A percentile compares a stretch with the other conserved stretches of the same genome.
Evolutionary conservation across 345 rosid genomes (phyloP).

Genomic region (Arabis alpina): DNA sequence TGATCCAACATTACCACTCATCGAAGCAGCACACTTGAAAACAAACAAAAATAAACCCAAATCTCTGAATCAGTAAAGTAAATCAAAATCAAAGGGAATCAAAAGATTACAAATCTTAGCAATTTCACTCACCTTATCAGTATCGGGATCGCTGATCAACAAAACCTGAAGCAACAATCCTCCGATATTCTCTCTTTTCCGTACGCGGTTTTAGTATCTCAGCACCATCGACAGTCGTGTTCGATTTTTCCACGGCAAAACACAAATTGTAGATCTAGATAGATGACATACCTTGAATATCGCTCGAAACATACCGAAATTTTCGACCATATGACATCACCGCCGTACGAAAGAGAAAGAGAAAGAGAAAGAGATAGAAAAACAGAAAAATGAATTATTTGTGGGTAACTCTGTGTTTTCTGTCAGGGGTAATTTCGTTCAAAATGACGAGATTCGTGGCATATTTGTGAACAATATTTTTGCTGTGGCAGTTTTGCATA

Average conservation of each 20-base stretch:
- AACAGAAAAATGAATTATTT: too few relatives aligned
- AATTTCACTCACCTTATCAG: conserved; percentile 65
- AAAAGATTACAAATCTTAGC: background rate
- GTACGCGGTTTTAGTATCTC: conserved; percentile 75
- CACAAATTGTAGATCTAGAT: too few relatives aligned
- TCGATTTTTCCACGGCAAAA: conserved; percentile 52
- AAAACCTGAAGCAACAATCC: conserved; percentile 76
- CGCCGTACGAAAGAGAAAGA: too few relatives aligned
- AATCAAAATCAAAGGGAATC: background rate
- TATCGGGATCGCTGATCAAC: conserved; percentile 84
- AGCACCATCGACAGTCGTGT: conserved; percentile 27
- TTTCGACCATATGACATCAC: too few relatives aligned
- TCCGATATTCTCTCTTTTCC: conserved; percentile 71
- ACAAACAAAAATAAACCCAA: conserved; percentile 1
- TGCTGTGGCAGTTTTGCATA: too few relatives aligned
- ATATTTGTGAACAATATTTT: too few relatives aligned
- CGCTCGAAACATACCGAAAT: too few relatives aligned
- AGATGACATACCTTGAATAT: too few relatives aligned
- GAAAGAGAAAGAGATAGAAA: too few relatives aligned
- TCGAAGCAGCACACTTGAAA: conserved; percentile 86
- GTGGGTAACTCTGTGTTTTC: too few relatives aligned
- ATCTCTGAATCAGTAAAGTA: background rate
- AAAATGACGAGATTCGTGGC: too few relatives aligned
- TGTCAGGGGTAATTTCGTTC: too few relatives aligned
- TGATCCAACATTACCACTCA: conserved; percentile 81